These are phyloP conservation scores for Cordyceps cicadae DNA, from an alignment of 2,329 filamentous ascomycete genomes.

Conservation along the genomic window DNA sequence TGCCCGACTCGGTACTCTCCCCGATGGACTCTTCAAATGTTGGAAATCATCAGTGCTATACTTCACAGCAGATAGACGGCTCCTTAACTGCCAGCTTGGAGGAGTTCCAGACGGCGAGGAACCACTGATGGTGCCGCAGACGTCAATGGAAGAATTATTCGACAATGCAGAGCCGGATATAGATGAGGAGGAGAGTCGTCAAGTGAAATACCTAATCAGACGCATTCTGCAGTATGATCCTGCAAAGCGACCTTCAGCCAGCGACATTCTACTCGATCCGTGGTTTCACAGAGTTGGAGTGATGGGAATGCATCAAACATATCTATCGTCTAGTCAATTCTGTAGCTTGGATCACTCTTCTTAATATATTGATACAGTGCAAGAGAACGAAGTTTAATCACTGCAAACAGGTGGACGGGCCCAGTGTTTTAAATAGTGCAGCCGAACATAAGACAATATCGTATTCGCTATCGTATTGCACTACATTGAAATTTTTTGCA, in stretches of 20 bases:
- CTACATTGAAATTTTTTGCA: too few species aligned
- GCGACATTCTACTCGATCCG: conserved; percentile 17
- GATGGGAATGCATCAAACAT: neutral
- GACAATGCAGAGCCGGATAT: conserved; percentile 18
- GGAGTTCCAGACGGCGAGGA: conserved; percentile 16
- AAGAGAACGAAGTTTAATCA: too few species aligned
- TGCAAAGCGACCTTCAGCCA: conserved; percentile 20
- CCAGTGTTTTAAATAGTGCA: too few species aligned
- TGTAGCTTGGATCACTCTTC: too few species aligned
- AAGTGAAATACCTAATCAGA: conserved; percentile 21
- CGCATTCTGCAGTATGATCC: conserved; percentile 25
- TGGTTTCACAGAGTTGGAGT: neutral
- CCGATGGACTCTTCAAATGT: neutral
- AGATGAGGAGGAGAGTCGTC: conserved; percentile 18
- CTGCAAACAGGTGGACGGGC: too few species aligned
- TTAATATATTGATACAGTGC: too few species aligned
- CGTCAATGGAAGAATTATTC: conserved; percentile 21
- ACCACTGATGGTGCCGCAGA: conserved; percentile 18
- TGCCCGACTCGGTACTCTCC: neutral
- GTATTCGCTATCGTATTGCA: too few species aligned
- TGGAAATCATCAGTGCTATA: conserved; percentile 10
- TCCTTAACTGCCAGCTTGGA: conserved; percentile 21
- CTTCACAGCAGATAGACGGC: conserved; percentile 19
- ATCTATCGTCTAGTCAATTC: neutral
- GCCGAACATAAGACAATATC: too few species aligned